Percentiles rank a stretch among this genome's conserved stretches.
phyloP scores from a whole-genome alignment of 2,329 filamentous ascomycete genomes.

The Aureobasidium mangrovei region DNA sequence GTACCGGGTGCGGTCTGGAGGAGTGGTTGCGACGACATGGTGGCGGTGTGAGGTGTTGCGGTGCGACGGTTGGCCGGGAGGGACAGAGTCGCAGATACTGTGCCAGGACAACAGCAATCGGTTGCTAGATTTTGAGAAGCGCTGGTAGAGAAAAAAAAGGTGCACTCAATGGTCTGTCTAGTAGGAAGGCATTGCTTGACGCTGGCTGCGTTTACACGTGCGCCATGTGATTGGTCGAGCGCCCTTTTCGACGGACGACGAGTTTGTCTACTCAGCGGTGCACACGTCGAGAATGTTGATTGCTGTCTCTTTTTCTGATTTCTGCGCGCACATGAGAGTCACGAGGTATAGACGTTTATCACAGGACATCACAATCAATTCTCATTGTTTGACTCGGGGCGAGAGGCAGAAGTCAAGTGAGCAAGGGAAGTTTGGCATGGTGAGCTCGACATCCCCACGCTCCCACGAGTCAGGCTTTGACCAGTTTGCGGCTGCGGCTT shows the following conservation, averaged over 20 bases:
- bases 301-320: too few species aligned
- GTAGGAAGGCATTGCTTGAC: conserved; percentile 7
- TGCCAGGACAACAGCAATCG: neutral
- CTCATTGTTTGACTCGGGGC: too few species aligned
- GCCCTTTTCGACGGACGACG: too few species aligned
- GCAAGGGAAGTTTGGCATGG: too few species aligned
- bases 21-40: conserved; percentile 93
- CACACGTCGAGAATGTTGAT: too few species aligned
- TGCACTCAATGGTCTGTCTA: conserved; percentile 14
- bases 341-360: too few species aligned
- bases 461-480: neutral
- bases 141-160: conserved; percentile 18
- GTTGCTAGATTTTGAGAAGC: conserved; percentile 9
- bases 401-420: too few species aligned
- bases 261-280: too few species aligned
- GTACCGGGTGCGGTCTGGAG: conserved; percentile 87
- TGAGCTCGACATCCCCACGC: neutral
- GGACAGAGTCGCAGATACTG: neutral
- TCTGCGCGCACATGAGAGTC: too few species aligned
- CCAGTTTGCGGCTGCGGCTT: too few species aligned
- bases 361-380: too few species aligned
- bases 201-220: conserved; percentile 1
- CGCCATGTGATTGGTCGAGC: conserved; percentile 9
- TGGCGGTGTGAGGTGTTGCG: conserved; percentile 22
- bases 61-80: neutral